phyloP scores from a whole-genome alignment of 1,284 basidiomycete genomes.

The Microstroma glucosiphilum region DNA sequence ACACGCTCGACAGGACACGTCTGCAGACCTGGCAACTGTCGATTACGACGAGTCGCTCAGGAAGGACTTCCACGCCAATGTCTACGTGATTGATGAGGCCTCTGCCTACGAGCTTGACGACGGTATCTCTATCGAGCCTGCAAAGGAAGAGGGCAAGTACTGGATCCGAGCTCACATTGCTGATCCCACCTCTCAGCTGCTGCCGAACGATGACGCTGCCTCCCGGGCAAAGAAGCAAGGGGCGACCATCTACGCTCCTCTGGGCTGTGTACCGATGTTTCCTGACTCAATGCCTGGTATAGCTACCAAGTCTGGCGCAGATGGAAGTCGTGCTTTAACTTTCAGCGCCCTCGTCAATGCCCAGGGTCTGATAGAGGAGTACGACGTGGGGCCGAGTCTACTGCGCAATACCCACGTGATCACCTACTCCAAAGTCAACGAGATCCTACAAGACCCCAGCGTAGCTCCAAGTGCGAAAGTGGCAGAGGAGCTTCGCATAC shows the following conservation, averaged over 20 bases:
- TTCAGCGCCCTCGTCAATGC: slow-evolving; percentile 71
- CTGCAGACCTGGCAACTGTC: not conserved
- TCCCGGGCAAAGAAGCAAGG: slow-evolving; percentile 25
- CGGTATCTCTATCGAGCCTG: slow-evolving; percentile 66
- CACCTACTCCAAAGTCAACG: slow-evolving; percentile 64
- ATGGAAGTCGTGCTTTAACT: slow-evolving; percentile 60
- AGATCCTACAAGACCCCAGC: slow-evolving; percentile 22
- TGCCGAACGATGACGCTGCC: slow-evolving; percentile 60
- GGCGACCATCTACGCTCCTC: slow-evolving; percentile 37
- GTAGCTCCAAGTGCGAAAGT: slow-evolving; percentile 14
- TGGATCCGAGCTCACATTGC: slow-evolving; percentile 94
- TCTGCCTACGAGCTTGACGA: slow-evolving; percentile 86
- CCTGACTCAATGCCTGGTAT: slow-evolving; percentile 53
- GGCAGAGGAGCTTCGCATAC: slow-evolving; percentile 50
- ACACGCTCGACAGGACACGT: not conserved
- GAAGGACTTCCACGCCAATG: slow-evolving; percentile 39
- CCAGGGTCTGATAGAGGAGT: slow-evolving; percentile 65
- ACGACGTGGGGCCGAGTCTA: slow-evolving; percentile 64
- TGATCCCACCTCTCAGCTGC: slow-evolving; percentile 79
- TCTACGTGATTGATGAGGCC: slow-evolving; percentile 83
- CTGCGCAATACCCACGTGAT: slow-evolving; percentile 65
- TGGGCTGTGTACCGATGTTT: slow-evolving; percentile 52
- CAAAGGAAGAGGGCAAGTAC: slow-evolving; percentile 48
- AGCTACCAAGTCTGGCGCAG: slow-evolving; percentile 40
- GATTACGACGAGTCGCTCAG: not conserved